These are phyloP conservation scores for Chytridium lagenaria DNA, from an alignment of 371 early-diverging fungal species.

Conservation along the genomic window DNA sequence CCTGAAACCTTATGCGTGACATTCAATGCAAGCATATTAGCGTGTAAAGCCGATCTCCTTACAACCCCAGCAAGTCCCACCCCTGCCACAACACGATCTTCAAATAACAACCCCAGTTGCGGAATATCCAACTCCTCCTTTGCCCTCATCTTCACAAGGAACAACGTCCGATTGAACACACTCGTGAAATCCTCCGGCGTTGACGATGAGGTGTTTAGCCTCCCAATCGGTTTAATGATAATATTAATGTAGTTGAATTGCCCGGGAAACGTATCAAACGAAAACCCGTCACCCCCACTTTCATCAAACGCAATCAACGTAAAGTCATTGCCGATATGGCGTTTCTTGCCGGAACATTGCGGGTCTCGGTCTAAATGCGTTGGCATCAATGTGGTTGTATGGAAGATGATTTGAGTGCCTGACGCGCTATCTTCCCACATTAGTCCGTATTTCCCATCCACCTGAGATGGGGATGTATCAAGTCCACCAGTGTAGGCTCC, in stretches of 20 bases:
- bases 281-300: slow-evolving; percentile 74
- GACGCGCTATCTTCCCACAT: slow-evolving; percentile 78
- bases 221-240: slow-evolving; percentile 69
- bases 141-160: slow-evolving; percentile 70
- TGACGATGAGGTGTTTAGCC: slow-evolving; percentile 21
- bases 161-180: slow-evolving; percentile 3
- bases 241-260: slow-evolving; percentile 96
- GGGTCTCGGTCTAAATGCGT: slow-evolving; percentile 74
- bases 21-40: slow-evolving; percentile 89
- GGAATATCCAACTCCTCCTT: slow-evolving; percentile 72
- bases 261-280: slow-evolving; percentile 87
- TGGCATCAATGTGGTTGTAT: slow-evolving; percentile 94
- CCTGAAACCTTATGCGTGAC: slow-evolving; percentile 51
- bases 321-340: slow-evolving; percentile 96
- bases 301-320: slow-evolving; percentile 93
- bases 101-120: slow-evolving; percentile 76
- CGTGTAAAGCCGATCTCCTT: slow-evolving; percentile 84
- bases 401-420: slow-evolving; percentile 88
- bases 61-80: slow-evolving; percentile 79
- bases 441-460: slow-evolving; percentile 86
- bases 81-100: slow-evolving; percentile 80
- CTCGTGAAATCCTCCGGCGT: slow-evolving; percentile 9
- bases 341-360: slow-evolving; percentile 81
- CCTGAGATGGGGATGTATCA: slow-evolving; percentile 77
- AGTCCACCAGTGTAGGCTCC: slow-evolving; percentile 87